Evolutionary conservation across 139 green algal species (phyloP).

Genomic region (Coccomyxa sp.): DNA sequence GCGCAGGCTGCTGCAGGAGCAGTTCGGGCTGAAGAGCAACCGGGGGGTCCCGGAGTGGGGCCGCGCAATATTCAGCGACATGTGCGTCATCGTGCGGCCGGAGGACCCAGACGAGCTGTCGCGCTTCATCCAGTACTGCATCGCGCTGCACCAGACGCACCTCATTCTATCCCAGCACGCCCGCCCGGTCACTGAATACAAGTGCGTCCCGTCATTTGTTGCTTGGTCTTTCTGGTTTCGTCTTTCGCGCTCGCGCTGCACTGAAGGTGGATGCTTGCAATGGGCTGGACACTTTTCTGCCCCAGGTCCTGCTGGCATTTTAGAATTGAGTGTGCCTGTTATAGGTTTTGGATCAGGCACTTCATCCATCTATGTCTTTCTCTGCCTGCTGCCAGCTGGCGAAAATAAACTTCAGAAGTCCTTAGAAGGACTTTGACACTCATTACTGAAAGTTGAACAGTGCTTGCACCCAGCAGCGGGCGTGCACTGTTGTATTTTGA

Average conservation of each 20-base stretch:
- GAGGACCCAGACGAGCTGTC: slow-evolving; percentile 31
- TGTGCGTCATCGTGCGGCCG: slow-evolving; percentile 62
- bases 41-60: slow-evolving; percentile 72
- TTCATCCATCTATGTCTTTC: too few species aligned
- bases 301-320: neutral
- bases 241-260: neutral
- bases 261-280: neutral
- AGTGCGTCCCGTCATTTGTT: neutral
- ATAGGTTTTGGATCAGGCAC: too few species aligned
- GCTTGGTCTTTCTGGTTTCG: neutral
- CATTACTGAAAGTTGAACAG: too few species aligned
- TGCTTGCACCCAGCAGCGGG: too few species aligned
- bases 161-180: slow-evolving; percentile 27
- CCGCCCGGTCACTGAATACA: slow-evolving; percentile 4
- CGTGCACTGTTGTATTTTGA: too few species aligned
- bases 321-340: too few species aligned
- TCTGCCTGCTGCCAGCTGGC: too few species aligned
- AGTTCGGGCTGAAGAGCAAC: slow-evolving; percentile 32
- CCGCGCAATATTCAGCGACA: slow-evolving; percentile 62
- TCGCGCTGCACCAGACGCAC: slow-evolving; percentile 41
- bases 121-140: slow-evolving; percentile 59
- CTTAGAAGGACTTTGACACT: too few species aligned
- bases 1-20: slow-evolving; percentile 53
- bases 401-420: too few species aligned
- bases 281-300: neutral